These are phyloP conservation scores for Mycosphaerella sp. DNA, from an alignment of 2,329 filamentous ascomycete genomes.

Conservation along the genomic window DNA sequence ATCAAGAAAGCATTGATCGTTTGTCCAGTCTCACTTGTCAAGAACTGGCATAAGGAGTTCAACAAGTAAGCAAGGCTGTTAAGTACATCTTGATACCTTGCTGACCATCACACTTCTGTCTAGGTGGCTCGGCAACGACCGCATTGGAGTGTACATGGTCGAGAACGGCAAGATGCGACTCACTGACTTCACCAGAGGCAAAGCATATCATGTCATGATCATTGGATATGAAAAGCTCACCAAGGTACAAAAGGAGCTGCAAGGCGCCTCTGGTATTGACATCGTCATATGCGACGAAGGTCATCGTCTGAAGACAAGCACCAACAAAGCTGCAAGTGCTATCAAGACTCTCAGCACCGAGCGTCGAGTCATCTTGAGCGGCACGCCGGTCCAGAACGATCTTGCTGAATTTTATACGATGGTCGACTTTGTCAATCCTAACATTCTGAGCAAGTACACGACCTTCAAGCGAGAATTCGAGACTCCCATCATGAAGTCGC, in stretches of 20 bases:
- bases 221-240: constrained; percentile 67
- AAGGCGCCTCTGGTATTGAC: constrained; percentile 58
- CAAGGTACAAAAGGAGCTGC: constrained; percentile 58
- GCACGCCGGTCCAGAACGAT: constrained; percentile 64
- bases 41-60: constrained; percentile 69
- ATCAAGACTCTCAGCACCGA: constrained; percentile 59
- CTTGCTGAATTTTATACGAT: constrained; percentile 61
- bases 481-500: constrained; percentile 56
- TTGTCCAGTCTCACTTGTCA: constrained; percentile 65
- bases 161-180: constrained; percentile 53
- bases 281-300: constrained; percentile 67
- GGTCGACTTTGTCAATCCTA: constrained; percentile 64
- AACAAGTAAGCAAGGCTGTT: constrained; percentile 42
- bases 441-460: constrained; percentile 55
- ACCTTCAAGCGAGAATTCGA: constrained; percentile 61
- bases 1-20: constrained; percentile 67
- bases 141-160: constrained; percentile 62
- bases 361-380: constrained; percentile 57
- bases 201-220: constrained; percentile 64
- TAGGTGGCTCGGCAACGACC: constrained; percentile 61
- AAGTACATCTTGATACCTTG: too few species aligned
- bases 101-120: too few species aligned
- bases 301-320: constrained; percentile 61
- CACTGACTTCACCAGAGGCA: constrained; percentile 63
- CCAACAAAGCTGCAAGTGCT: constrained; percentile 61